phyloP scores from a whole-genome alignment of 2,329 filamentous ascomycete species.

The Xylariaceae sp. region DNA sequence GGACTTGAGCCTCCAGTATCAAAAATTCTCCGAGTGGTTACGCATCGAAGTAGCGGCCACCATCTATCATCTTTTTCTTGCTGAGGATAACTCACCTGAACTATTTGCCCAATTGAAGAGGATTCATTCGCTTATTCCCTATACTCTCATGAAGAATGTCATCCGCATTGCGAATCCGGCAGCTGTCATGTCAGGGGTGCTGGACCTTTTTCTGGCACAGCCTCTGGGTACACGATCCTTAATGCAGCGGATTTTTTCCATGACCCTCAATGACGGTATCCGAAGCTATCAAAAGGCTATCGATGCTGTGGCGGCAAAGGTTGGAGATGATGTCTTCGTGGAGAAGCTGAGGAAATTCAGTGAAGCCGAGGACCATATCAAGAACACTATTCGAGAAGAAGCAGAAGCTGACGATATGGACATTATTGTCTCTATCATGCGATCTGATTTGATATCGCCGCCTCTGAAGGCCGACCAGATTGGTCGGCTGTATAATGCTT shows the following conservation, averaged over 20 bases:
- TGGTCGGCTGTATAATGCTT: constrained; percentile 84
- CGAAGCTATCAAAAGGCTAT: constrained; percentile 82
- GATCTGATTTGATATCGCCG: constrained; percentile 72
- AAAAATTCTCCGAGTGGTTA: constrained; percentile 97
- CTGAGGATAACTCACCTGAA: constrained; percentile 96
- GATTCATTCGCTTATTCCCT: constrained; percentile 92
- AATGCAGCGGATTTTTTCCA: constrained; percentile 89
- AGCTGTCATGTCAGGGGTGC: constrained; percentile 90
- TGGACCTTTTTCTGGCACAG: constrained; percentile 93
- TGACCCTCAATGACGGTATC: constrained; percentile 89
- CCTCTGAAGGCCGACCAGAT: constrained; percentile 71
- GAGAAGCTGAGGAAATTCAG: constrained; percentile 79
- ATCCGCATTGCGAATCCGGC: constrained; percentile 95
- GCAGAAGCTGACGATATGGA: constrained; percentile 72
- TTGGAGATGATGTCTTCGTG: constrained; percentile 75
- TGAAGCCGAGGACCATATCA: constrained; percentile 69
- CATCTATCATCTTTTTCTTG: constrained; percentile 93
- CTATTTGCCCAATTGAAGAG: constrained; percentile 90
- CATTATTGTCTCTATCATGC: constrained; percentile 77
- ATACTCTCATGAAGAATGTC: constrained; percentile 90
- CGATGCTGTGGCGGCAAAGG: constrained; percentile 69
- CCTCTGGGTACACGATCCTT: constrained; percentile 87
- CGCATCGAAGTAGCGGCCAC: constrained; percentile 96
- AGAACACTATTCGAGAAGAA: constrained; percentile 69
- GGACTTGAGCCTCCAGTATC: constrained; percentile 89